Base-by-base conservation (phyloP, 1,139 yeast species). In the Diutina rugosa region DNA sequence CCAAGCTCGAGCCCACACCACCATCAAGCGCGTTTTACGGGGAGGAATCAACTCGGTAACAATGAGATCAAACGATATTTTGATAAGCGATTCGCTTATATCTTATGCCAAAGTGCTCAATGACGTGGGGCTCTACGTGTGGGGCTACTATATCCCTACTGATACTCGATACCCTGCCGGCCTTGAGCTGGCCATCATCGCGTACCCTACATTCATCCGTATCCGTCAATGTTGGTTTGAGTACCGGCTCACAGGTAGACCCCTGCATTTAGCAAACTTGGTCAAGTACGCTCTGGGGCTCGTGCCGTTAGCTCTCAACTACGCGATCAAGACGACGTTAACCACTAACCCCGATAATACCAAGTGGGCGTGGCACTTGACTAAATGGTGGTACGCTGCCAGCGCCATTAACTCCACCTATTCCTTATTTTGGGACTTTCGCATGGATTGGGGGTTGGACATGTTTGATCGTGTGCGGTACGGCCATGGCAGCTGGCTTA, bases 391-490 rank as follows among this genome's bases (percentile, higher is more conserved):
- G 90, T 73, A 79, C 55, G 55, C 79, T 0, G 66, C 77, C 0
- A 75, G 82, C 16, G 68, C 84, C 4, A 62, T 88, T 53, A 90
- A 87, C 66, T 86, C 97, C 0, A 64, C 81, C 0, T 93, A 87
- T 67, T 80, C 96, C 21, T 87, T 88, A 61, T 72, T 82, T 56
- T 93, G 99, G 99, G 99, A 93, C 68, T 70, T 91, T 28, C 78
- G 79, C 56, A 82, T 83, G 78, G 99, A 93, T 71, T 93, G 99
- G 99, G 84, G 84, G 55, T 76, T 90, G 54, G 78, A 79, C n/a
- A 60, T 87, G 4, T 76, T 49, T 32, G 53, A 49, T 18, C 32
- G 32, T n/a, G n/a, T 74, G 32, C 65, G 67, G 57, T 48, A 38
- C 38, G 55, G 29, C 32, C 51, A 4, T 52, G 30, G 38, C 58